Conservation (phyloP, 805 yeast genomes). For the Maudiozyma turicensis region DNA sequence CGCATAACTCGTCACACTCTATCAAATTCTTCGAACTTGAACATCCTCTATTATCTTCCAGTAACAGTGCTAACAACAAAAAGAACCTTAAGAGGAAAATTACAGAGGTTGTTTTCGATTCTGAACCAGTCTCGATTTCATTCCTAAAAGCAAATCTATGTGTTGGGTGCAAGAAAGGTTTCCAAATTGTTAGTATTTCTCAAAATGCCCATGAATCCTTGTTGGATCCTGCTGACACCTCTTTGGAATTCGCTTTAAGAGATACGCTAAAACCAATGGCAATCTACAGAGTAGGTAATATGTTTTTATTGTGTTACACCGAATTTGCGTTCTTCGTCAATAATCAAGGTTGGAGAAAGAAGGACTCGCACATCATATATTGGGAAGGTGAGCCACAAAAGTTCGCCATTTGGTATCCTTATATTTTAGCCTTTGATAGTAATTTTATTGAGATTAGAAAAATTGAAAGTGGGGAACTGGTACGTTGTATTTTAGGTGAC, state of each 20-base stretch:
- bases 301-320: conserved; percentile 79
- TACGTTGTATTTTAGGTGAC: conserved; percentile 86
- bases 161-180: conserved; percentile 93
- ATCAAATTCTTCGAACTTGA: conserved; percentile 73
- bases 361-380: conserved; percentile 85
- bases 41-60: conserved; percentile 46
- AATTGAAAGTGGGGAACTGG: conserved; percentile 75
- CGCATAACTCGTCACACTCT: conserved; percentile 68
- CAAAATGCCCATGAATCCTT: conserved; percentile 80
- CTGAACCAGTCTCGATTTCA: conserved; percentile 88
- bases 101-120: conserved; percentile 68
- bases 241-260: conserved; percentile 72
- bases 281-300: conserved; percentile 80
- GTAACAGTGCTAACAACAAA: conserved; percentile 28
- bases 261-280: conserved; percentile 83
- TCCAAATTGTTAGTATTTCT: conserved; percentile 83
- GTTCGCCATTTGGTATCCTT: conserved; percentile 91
- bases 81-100: conserved; percentile 61
- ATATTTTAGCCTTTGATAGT: conserved; percentile 80
- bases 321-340: conserved; percentile 93
- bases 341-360: conserved; percentile 91
- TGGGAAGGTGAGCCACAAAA: conserved; percentile 97
- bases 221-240: conserved; percentile 96
- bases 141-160: conserved; percentile 82
- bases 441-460: conserved; percentile 87